Base-by-base conservation (phyloP, 495 filamentous ascomycete species). In the Lepraria neglecta region DNA sequence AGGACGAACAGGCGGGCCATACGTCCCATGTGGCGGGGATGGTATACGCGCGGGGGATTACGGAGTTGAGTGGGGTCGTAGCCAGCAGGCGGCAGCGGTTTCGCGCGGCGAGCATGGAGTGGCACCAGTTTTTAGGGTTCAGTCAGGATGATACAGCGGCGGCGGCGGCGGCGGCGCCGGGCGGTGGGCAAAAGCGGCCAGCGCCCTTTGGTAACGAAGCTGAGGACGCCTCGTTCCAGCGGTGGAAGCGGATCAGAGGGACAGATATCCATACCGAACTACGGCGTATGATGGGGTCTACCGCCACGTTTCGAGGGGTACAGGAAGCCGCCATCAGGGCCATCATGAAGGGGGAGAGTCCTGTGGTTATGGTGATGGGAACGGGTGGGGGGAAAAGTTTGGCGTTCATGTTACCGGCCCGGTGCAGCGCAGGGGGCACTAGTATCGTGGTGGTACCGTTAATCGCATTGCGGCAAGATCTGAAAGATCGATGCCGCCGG, bases 261-360 rank as follows among this genome's bases (percentile, higher is more conserved):
- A 43, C 17, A 43, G 40, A 43, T 43, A 43, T 43, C 40, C 4
- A 2, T 2, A 17, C 17, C 4, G 40, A 43, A 17, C 17, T 43
- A 43, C 11, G 1, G 1, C 4, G 17, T 10, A 43, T 43, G 4
- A 43, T 43, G 4, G 40, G 40, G 40, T 43, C 40, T 17, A 2
- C 11, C 17, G 4, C 40, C 2, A 2, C 2, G 40, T 43, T 43
- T 5, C 40, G 40, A 17, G 40, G 40, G 11, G 40, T 43, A 5
- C 4, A 43, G 17, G 40, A 43, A 43, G 40, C 40, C 17, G 4
- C 40, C 40, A 43, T 43, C 40, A 10, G 4, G 11, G 17, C 11
- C 17, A 43, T 43, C 17, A 5, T 43, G 2, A 3, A 43, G 1
- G 4, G 86, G 84, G n/a, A 89, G 75, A 0, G 81, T 74, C 69